Conservation (phyloP, 2,329 filamentous ascomycete species). For the Ophiostoma himal-ulmi region DNA sequence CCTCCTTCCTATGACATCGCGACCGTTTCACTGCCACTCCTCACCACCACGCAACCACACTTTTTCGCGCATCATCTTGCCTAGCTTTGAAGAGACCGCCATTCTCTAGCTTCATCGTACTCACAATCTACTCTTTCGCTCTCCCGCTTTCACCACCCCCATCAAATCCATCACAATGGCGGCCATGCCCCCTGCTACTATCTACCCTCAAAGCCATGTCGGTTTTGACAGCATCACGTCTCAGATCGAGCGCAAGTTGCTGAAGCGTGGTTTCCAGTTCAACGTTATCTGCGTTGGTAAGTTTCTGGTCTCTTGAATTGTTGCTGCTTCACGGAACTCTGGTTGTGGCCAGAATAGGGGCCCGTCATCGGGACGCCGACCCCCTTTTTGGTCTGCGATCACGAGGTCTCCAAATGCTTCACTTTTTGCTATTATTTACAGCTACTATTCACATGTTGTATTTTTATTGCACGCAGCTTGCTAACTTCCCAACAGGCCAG, state of each 20-base stretch:
- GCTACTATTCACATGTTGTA: background rate
- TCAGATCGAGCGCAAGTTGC: conserved; percentile 98
- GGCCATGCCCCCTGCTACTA: conserved; percentile 62
- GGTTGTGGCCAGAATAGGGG: background rate
- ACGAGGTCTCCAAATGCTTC: conserved; percentile 1
- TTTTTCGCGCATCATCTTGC: conserved; percentile 5
- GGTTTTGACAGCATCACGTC: conserved; percentile 99
- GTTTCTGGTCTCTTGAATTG: conserved; percentile 37
- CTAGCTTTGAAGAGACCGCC: background rate
- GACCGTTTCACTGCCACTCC: conserved; percentile 16
- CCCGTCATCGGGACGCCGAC: background rate
- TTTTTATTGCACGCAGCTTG: background rate
- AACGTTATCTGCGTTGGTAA: conserved; percentile 93
- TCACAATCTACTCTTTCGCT: background rate
- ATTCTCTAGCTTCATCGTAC: conserved; percentile 3
- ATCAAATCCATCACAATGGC: conserved; percentile 40
- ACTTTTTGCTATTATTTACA: background rate
- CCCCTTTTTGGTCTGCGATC: conserved; percentile 5
- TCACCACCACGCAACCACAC: background rate
- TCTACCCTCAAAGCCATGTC: conserved; percentile 94
- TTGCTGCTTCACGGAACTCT: conserved; percentile 1
- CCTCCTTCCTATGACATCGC: conserved; percentile 20
- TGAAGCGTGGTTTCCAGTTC: conserved; percentile 99
- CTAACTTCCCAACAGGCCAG: conserved; percentile 59
- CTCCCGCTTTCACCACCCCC: background rate